These are phyloP conservation scores for Mikania micrantha DNA, from an alignment of 129 eudicot species.

Conservation along the genomic window DNA sequence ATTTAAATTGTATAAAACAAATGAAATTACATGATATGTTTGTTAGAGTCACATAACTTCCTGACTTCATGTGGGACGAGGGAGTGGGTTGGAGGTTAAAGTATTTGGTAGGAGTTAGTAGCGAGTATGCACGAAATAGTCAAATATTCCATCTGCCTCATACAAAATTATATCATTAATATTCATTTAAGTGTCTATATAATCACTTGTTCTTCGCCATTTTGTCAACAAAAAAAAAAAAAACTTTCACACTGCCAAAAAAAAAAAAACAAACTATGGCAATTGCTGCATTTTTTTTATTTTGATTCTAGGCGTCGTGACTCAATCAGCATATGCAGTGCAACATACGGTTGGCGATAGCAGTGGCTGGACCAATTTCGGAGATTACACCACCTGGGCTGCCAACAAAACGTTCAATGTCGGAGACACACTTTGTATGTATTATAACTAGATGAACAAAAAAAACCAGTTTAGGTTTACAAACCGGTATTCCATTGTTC, in stretches of 20 bases:
- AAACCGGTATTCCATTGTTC: no score
- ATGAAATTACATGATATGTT: not conserved
- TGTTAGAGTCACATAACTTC: not conserved
- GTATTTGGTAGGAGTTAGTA: conserved; percentile 37
- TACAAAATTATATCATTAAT: not conserved
- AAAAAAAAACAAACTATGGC: conserved; percentile 7
- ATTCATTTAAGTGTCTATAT: conserved; percentile 16
- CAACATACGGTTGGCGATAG: conserved; percentile 35
- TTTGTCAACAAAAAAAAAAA: conserved; percentile 5
- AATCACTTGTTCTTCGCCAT: conserved; percentile 11
- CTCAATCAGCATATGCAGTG: conserved; percentile 16
- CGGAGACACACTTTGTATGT: conserved; percentile 39
- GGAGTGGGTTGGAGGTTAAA: conserved; percentile 25
- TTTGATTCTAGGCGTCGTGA: not conserved
- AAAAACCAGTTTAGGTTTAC: no score
- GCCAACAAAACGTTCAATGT: conserved; percentile 27
- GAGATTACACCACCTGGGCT: conserved; percentile 37
- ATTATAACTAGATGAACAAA: no score
- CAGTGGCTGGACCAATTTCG: conserved; percentile 27
- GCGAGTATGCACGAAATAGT: conserved; percentile 24
- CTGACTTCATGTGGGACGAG: conserved; percentile 12
- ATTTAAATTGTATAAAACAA: not conserved
- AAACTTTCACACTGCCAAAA: conserved; percentile 1
- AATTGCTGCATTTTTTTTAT: conserved; percentile 2
- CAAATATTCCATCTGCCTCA: conserved; percentile 39